Evolutionary conservation across 257 asterid genomes (phyloP).

Genomic region (Nicotiana otophora): DNA sequence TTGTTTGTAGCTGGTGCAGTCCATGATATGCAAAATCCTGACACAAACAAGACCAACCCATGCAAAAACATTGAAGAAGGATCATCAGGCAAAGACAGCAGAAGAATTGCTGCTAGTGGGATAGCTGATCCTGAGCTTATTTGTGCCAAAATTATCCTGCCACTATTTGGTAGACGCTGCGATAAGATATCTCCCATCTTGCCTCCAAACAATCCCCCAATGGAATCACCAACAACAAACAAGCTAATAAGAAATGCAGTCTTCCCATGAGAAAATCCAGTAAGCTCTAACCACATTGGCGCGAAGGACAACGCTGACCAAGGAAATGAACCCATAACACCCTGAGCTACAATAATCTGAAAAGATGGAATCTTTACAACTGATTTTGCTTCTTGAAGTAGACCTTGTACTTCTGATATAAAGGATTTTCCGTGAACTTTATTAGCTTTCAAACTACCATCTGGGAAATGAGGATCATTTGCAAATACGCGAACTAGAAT

Average conservation of each 20-base stretch:
- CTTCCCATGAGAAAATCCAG: conserved; percentile 57
- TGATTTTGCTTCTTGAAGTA: conserved; percentile 52
- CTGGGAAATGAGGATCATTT: conserved; percentile 61
- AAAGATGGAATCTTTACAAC: conserved; percentile 62
- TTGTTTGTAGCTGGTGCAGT: conserved; percentile 82
- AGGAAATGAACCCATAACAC: conserved; percentile 74
- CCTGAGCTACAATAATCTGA: conserved; percentile 79
- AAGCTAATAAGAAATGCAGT: conserved; percentile 52
- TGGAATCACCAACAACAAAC: conserved; percentile 52
- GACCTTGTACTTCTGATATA: conserved; percentile 35
- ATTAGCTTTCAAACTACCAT: conserved; percentile 11
- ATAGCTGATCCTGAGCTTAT: conserved; percentile 72
- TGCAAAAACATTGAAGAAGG: conserved; percentile 41
- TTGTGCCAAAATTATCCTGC: conserved; percentile 65
- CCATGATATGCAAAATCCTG: conserved; percentile 84
- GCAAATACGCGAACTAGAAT: conserved; percentile 61
- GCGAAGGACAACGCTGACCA: conserved; percentile 90
- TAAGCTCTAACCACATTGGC: conserved; percentile 89
- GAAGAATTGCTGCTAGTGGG: conserved; percentile 69
- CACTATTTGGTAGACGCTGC: conserved; percentile 54
- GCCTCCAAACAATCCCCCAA: conserved; percentile 81
- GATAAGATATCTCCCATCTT: conserved; percentile 72
- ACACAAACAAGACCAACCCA: conserved; percentile 46
- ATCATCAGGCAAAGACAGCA: conserved; percentile 45
- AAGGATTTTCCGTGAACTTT: conserved; percentile 31